Base-by-base conservation (phyloP, 805 yeast species). In the Hanseniaspora meyeri region DNA sequence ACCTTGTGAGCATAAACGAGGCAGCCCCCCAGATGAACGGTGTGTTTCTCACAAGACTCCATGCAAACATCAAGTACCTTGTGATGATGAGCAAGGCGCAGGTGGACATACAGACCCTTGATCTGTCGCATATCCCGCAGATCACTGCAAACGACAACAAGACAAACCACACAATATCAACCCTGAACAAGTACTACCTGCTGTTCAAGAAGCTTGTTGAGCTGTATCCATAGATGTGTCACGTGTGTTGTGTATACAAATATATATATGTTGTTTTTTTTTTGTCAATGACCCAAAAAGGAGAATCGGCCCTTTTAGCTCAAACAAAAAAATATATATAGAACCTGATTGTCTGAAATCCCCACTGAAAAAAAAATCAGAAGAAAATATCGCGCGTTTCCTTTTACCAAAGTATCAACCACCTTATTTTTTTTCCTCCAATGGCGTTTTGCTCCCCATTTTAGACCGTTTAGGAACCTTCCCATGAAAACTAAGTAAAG, bases 61-160 rank as follows among this genome's bases (percentile, higher is more conserved):
- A 53, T 39, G 57, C 51, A 4, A 53, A 53, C 20, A 53, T 53
- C n/a, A 49, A 53, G 37, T 46, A 31, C 32, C 36, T 53, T 29
- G 46, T 52, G 14, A 36, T 43, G 27, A 34, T 52, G 32, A 46
- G 14, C 1, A 52, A 52, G 16, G 14, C 20, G 8, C n/a, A 20
- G 7, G 46, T 45, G 8, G 39, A 52, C 16, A 27, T 19, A 11
- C 45, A 38, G 16, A 12, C 50, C 3, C 20, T 52, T 4, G 56
- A 52, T 32, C 40, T 46, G 3, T 10, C 39, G 3, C 38, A 31
- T 10, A 46, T 46, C 3, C 38, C 49, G 1, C 49, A 31, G 10
- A 17, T 14, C n/a, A 46, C 2, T 19, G n/a, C 82, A 82, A 27
- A 77, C 69, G 20, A 70, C 68, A 5, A 69, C 70, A 55, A 63